Evolutionary conservation across 495 filamentous ascomycete genomes (phyloP), one percentile per base, ranked within the genome.

Genomic region (Aspergillus kassunensis): DNA sequence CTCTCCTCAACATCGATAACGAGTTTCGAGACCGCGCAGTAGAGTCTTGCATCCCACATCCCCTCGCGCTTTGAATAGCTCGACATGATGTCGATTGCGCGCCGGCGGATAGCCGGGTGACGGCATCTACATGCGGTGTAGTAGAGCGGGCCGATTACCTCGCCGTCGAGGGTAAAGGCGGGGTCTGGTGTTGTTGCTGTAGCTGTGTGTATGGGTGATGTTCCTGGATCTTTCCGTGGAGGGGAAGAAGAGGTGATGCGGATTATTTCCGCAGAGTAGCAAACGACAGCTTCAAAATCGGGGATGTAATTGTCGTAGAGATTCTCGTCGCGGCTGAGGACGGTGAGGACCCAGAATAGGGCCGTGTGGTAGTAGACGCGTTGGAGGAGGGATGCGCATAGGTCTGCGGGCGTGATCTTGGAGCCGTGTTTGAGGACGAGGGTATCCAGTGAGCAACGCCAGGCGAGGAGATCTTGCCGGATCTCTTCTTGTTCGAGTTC

Each of bases 1-100:
- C 40, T 36, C 20, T 58, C 51, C 43, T 58, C 56, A 13, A 58
- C 36, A 4, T 58, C 51, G 11, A 54, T 34, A 4, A 50, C 41
- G 4, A 44, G 20, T n/a, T 16, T 35, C 11, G 56, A 39, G 6
- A 54, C 56, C 0, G 33, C 34, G 11, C 19, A 13, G 24, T 47
- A 37, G 2, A 33, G 33, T 12, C n/a, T 33, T 3, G 51, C 24
- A 19, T 46, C 50, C 56, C 56, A 58, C 31, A 58, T 25, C 1
- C 56, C 56, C 25, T 58, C 56, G 9, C 25, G 20, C 34, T 39
- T 52, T 1, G 44, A 44, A 21, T 47, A 47, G 6, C 21, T 19
- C 1, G n/a, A 11, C 12, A 58, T 29, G 9, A 54, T 33, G 21
- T 42, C 10, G 30, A 58, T 37, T 12, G 51, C 56, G n/a, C 41